These are phyloP conservation scores for Termitomyces sp. DNA, from an alignment of 768 basidiomycete genomes.

Conservation along the genomic window DNA sequence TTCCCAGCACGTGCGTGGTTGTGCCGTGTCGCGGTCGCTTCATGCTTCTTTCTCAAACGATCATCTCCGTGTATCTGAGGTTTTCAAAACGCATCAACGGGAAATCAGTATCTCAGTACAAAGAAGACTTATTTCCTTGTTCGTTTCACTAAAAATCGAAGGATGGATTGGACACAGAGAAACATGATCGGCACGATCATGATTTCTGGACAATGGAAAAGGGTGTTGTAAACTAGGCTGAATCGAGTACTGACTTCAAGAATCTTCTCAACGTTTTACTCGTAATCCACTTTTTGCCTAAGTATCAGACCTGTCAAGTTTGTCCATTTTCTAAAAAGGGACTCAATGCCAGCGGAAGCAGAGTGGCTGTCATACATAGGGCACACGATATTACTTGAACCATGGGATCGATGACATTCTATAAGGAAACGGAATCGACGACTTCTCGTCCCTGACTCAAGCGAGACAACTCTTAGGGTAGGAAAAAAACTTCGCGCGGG, in stretches of 20 bases:
- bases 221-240: background rate
- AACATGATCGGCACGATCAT: no score
- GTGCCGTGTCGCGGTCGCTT: background rate
- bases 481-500: no score
- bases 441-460: background rate
- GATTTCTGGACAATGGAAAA: background rate
- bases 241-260: no score
- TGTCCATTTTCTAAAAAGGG: no score
- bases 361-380: background rate
- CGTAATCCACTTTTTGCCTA: no score
- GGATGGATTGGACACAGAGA: no score
- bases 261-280: no score
- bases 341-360: background rate
- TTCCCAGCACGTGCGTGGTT: conserved; percentile 6
- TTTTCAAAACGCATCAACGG: background rate
- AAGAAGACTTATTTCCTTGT: background rate
- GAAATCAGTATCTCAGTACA: background rate
- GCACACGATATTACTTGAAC: background rate
- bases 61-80: background rate
- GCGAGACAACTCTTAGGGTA: background rate
- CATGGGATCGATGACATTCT: no score
- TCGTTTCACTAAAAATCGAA: background rate
- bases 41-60: no score
- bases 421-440: no score
- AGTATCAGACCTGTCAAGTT: no score